Evolutionary conservation across 768 basidiomycete species (phyloP).

Genomic region (Leccinum boreale): DNA sequence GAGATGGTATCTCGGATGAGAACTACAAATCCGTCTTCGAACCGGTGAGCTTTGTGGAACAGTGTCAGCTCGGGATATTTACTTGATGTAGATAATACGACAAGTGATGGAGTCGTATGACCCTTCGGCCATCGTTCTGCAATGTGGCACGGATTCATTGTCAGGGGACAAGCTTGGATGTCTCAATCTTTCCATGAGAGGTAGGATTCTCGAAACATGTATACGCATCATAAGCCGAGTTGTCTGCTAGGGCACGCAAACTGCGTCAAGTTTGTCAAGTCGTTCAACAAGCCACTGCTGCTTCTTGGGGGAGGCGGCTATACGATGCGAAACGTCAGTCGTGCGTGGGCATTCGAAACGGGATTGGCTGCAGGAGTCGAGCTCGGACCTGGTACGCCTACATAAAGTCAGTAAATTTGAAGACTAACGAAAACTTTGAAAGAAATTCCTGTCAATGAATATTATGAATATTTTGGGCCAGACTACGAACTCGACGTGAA

Average conservation of each 20-base stretch:
- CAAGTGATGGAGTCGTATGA: slow-evolving; percentile 94
- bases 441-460: slow-evolving; percentile 99
- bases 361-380: slow-evolving; percentile 98
- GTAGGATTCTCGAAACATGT: slow-evolving; percentile 32
- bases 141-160: slow-evolving; percentile 96
- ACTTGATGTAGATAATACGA: slow-evolving; percentile 69
- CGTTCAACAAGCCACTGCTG: slow-evolving; percentile 90
- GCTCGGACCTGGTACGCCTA: slow-evolving; percentile 64
- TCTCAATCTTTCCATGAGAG: slow-evolving; percentile 95
- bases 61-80: not conserved
- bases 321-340: slow-evolving; percentile 96
- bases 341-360: slow-evolving; percentile 98
- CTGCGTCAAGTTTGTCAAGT: slow-evolving; percentile 96
- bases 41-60: slow-evolving; percentile 56
- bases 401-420: not conserved
- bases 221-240: not conserved
- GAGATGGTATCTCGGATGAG: slow-evolving; percentile 94
- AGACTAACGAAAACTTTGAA: slow-evolving; percentile 8
- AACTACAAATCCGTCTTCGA: slow-evolving; percentile 95
- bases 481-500: slow-evolving; percentile 96
- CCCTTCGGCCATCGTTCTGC: slow-evolving; percentile 92
- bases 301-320: slow-evolving; percentile 97
- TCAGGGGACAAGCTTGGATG: slow-evolving; percentile 96
- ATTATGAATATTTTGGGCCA: slow-evolving; percentile 98
- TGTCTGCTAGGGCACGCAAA: slow-evolving; percentile 78